Evolutionary conservation across 177 flowering plant species (phyloP), one percentile per base, ranked within the genome.

Genomic region (Tripterygium wilfordii): DNA sequence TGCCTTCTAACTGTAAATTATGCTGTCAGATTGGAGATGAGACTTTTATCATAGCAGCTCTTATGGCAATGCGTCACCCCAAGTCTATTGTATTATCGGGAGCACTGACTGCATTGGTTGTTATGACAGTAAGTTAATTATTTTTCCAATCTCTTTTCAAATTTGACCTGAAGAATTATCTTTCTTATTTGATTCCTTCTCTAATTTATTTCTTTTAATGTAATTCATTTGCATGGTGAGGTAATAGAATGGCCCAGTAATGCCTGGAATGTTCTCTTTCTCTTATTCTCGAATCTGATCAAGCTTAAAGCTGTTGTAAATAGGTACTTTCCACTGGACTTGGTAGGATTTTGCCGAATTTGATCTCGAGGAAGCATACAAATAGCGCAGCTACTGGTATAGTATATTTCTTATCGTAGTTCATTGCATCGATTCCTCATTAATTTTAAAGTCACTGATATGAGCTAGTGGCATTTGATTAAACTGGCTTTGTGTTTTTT

Each of bases 31-130:
- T 94, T 69, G 99, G 99, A 71, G 99, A 94, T 68, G 99, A 94
- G 51, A 94, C 99, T 14, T 94, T 94, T 53, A 94, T 94, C 49
- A 94, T 94, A 61, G 99, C 99, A 12, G 99, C 99, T 58, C 82
- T 94, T n/a, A 85, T 94, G 99, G 99, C 99, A 8, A 94, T 94
- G 99, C 97, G 99, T 26, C 99, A 94, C 58, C 99, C 99, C 22
- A 94, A 78, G 61, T 78, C 99, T 29, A 90, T 82, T 69, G 99
- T 94, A 50, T 56, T 94, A 36, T 87, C 96, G 36, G 99, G 99
- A 59, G 99, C 99, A 1, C 95, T 94, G 18, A 44, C 74, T 57
- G 99, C 99, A 39, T 61, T 94, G 74, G 18, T 85, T 80, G 85
- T 94, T 49, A 94, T 94, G 99, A 94, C 99, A 12, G 99, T 94